Evolutionary conservation across 495 filamentous ascomycete species (phyloP).

Genomic region (Tetracladium marchalianum): DNA sequence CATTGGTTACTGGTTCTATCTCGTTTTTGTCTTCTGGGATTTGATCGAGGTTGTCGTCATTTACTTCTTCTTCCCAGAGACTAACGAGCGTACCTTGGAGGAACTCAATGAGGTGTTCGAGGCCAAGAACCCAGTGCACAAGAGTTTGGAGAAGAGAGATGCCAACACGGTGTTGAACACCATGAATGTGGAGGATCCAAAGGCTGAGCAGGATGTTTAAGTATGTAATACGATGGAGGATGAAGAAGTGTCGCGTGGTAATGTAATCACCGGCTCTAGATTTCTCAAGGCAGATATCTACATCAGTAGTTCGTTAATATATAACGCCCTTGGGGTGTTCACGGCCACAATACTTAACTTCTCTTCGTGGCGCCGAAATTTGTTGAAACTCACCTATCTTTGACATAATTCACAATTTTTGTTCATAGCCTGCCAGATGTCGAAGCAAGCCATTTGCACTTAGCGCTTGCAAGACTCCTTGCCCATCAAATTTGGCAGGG

Average conservation of each 20-base stretch:
- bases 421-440: no score
- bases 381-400: slow-evolving; percentile 19
- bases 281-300: no score
- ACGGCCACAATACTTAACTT: no score
- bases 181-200: neutral
- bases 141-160: slow-evolving; percentile 36
- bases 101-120: slow-evolving; percentile 57
- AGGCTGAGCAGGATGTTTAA: neutral
- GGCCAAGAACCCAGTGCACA: slow-evolving; percentile 39
- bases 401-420: slow-evolving; percentile 19
- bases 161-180: slow-evolving; percentile 17
- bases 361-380: no score
- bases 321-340: no score
- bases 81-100: slow-evolving; percentile 35
- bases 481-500: no score
- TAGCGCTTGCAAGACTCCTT: no score
- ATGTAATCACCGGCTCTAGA: no score
- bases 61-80: slow-evolving; percentile 13
- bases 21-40: slow-evolving; percentile 21
- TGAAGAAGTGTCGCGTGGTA: no score
- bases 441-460: no score
- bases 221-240: neutral
- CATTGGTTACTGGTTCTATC: slow-evolving; percentile 44
- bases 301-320: no score
- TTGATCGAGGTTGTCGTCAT: slow-evolving; percentile 10